A percentile compares a stretch with the other conserved stretches of the same genome.
These are phyloP conservation scores for Aspergillus amoenus DNA, from an alignment of 2,329 filamentous ascomycete species.

Conservation along the genomic window DNA sequence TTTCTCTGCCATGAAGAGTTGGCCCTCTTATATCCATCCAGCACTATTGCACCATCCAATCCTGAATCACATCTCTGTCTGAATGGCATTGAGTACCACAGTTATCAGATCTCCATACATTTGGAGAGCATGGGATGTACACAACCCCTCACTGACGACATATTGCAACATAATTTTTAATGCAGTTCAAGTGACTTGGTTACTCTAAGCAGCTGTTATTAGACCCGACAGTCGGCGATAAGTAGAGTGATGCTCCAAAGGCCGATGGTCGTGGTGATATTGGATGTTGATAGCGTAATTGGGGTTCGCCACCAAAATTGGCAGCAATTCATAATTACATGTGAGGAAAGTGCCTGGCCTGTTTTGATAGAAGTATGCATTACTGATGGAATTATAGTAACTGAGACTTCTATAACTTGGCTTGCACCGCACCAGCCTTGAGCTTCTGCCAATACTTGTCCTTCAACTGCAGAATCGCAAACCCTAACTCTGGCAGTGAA, in stretches of 20 bases:
- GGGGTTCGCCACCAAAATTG: no score
- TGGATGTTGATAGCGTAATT: no score
- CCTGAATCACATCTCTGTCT: neutral
- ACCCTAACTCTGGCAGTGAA: slow-evolving; percentile 29
- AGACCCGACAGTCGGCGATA: neutral
- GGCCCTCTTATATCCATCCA: neutral
- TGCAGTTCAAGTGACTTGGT: neutral
- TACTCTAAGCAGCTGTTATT: no score
- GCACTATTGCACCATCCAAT: neutral
- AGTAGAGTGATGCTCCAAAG: neutral
- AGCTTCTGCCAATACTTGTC: slow-evolving; percentile 21
- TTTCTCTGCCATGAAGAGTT: no score
- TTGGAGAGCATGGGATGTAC: neutral
- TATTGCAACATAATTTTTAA: slow-evolving; percentile 7
- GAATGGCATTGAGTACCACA: neutral
- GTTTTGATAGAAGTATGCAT: no score
- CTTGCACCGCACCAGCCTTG: neutral
- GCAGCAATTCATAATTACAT: no score
- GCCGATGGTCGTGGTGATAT: neutral
- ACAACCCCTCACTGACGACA: slow-evolving; percentile 8
- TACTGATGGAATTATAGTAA: no score
- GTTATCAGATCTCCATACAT: neutral
- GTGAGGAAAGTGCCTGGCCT: no score
- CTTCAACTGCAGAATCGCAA: slow-evolving; percentile 21
- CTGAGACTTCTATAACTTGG: neutral